Evolutionary conservation across 495 filamentous ascomycete species (phyloP), one percentile per base, ranked within the genome.

Genomic region (Lasiosphaeriaceae sp.): DNA sequence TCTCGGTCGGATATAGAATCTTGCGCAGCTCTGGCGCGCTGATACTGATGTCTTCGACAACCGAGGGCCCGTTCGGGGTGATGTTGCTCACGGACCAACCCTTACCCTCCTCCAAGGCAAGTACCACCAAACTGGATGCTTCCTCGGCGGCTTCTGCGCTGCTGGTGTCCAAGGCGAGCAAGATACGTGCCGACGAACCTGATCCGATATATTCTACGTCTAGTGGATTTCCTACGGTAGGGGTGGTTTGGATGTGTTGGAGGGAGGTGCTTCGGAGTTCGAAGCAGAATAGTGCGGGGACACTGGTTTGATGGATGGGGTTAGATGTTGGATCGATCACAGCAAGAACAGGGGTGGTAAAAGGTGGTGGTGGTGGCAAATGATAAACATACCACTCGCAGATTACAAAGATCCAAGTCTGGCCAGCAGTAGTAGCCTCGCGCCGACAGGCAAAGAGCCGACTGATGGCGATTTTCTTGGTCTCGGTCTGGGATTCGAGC

Each of bases 1-100:
- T 86, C 48, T 84, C 86, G 47, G 90, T 71, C 2, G 77, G 76
- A 71, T 96, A 96, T 52, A 96, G 58, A 0, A 85, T 70, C 47
- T 84, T 82, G 12, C 78, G 73, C 22, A 87, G 56, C 39, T 78
- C 70, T 37, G 75, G 66, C 16, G 72, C 62, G 17, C 55, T 57
- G 46, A 81, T 61, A 16, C 66, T 50, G 35, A 64, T 21, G 19
- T 77, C 54, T 22, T 55, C 54, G 20, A 60, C 58, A 22, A 35
- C 44, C 6, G n/a, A 29, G 16, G 50, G 26, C 26, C 26, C 26
- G 26, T 31, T 31, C 26, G 26, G 26, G 26, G 26, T 31, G 31
- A 7, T 22, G 20, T 26, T 31, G 19, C 45, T 61, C 64, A 4
- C 9, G 9, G 9, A 3, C 26, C 26, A 59, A 57, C 8, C 67